phyloP scores from a whole-genome alignment of 2,329 filamentous ascomycete genomes.

The Davidsoniella virescens region DNA sequence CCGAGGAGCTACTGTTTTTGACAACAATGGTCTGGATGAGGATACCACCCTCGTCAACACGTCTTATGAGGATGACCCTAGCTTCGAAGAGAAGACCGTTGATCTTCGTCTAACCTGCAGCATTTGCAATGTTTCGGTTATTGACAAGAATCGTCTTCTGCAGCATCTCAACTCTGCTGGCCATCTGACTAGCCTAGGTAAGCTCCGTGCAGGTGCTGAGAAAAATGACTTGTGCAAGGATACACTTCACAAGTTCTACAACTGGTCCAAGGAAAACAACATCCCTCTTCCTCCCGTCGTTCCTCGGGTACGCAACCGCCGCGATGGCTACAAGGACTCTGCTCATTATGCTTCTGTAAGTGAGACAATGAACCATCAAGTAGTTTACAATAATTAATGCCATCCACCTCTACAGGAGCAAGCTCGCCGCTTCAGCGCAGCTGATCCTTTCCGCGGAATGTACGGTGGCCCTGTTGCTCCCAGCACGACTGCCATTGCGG shows the following conservation, averaged over 20 bases:
- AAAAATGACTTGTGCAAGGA: neutral
- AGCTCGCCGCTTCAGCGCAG: slow-evolving; percentile 5
- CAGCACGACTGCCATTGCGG: neutral
- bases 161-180: neutral
- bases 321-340: slow-evolving; percentile 10
- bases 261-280: slow-evolving; percentile 6
- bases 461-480: slow-evolving; percentile 2
- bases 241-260: slow-evolving; percentile 1
- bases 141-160: neutral
- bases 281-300: slow-evolving; percentile 1
- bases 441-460: slow-evolving; percentile 11
- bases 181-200: neutral
- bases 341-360: slow-evolving; percentile 7
- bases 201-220: neutral
- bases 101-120: slow-evolving; percentile 1
- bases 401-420: slow-evolving; percentile 2
- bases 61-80: neutral
- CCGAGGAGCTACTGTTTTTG: no score
- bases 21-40: neutral
- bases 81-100: neutral
- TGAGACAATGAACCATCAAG: neutral
- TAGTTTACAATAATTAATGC: neutral
- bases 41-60: slow-evolving; percentile 8
- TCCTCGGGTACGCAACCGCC: slow-evolving; percentile 1
- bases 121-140: slow-evolving; percentile 4